Evolutionary conservation across 2,329 filamentous ascomycete species (phyloP).

Genomic region (Beauveria asiatica): DNA sequence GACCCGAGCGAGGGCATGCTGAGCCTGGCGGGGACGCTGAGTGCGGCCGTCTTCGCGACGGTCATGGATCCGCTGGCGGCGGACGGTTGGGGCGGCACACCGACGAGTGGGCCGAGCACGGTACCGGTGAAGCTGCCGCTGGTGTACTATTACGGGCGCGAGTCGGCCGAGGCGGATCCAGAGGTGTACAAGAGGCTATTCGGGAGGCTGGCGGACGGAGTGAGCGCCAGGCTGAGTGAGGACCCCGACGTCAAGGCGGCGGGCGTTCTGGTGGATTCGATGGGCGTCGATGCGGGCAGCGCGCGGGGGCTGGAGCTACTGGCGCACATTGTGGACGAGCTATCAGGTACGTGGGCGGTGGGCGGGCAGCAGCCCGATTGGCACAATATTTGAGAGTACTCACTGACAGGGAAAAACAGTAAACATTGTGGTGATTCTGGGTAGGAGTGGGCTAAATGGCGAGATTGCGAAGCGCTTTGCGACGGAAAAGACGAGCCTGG

Average conservation of each 20-base stretch:
- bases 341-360: conserved; percentile 33
- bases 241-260: conserved; percentile 62
- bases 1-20: conserved; percentile 76
- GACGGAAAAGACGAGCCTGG: conserved; percentile 43
- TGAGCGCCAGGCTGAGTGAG: conserved; percentile 67
- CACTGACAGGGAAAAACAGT: conserved; percentile 34
- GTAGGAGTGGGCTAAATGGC: conserved; percentile 66
- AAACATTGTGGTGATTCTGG: conserved; percentile 74
- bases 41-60: conserved; percentile 76
- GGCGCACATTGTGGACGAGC: conserved; percentile 60
- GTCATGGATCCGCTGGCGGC: conserved; percentile 74
- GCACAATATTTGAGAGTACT: too few relatives aligned
- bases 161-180: conserved; percentile 62
- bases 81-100: conserved; percentile 81
- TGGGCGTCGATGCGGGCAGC: conserved; percentile 58
- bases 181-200: conserved; percentile 65
- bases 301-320: conserved; percentile 67
- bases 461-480: conserved; percentile 66
- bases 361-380: neutral
- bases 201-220: conserved; percentile 68
- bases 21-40: conserved; percentile 71
- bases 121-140: conserved; percentile 88
- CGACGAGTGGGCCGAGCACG: conserved; percentile 79
- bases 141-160: conserved; percentile 78
- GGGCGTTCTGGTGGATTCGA: conserved; percentile 81